These are phyloP conservation scores for Clavariopsis aquatica DNA, from an alignment of 495 filamentous ascomycete genomes.

Conservation along the genomic window DNA sequence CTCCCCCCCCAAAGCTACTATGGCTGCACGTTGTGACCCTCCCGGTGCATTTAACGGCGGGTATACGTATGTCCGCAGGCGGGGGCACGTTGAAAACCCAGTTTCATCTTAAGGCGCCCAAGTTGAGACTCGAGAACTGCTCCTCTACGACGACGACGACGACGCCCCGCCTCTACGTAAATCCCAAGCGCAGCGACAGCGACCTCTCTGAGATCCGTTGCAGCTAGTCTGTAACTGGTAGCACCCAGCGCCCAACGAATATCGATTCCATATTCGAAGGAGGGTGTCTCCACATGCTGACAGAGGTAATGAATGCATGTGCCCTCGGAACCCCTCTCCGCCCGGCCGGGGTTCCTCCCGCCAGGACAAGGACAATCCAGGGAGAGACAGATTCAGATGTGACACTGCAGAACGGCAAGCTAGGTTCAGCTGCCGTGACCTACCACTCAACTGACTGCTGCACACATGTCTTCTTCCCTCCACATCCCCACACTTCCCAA, in stretches of 20 bases:
- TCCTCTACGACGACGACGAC: neutral
- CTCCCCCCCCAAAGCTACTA: constrained; percentile 1
- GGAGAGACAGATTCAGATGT: constrained; percentile 25
- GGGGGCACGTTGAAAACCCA: constrained; percentile 7
- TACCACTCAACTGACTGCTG: neutral
- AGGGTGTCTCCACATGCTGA: constrained; percentile 17
- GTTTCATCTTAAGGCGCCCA: constrained; percentile 26
- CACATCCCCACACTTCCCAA: constrained; percentile 32
- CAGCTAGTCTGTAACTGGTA: neutral
- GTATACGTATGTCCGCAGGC: neutral
- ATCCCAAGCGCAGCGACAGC: constrained; percentile 5
- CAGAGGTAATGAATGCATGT: neutral
- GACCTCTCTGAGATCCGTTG: neutral
- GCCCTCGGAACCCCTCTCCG: constrained; percentile 30
- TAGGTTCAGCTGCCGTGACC: constrained; percentile 21
- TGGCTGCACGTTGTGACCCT: too few relatives aligned
- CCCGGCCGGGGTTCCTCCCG: constrained; percentile 22
- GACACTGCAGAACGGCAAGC: constrained; percentile 30
- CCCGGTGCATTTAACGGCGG: too few relatives aligned
- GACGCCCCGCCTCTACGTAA: too few relatives aligned
- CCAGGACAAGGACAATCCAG: constrained; percentile 26
- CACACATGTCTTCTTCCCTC: constrained; percentile 22
- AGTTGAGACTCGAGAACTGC: neutral
- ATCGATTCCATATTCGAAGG: neutral
- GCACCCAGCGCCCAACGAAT: neutral